These are phyloP conservation scores for Linnemannia zychae DNA, from an alignment of 192 early-diverging fungal species.

Conservation along the genomic window DNA sequence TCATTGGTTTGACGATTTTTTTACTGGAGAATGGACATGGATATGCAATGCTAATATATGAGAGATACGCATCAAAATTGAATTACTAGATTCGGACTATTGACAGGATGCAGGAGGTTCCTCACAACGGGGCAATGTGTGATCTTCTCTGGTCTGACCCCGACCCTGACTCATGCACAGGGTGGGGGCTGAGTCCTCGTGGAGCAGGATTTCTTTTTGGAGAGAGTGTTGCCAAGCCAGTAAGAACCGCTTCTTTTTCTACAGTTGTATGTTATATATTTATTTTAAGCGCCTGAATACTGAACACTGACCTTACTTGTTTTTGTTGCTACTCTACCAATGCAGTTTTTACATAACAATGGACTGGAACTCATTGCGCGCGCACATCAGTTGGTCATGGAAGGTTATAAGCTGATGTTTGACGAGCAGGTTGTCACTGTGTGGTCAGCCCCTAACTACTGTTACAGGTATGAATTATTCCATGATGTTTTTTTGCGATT, in stretches of 20 bases:
- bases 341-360: conserved; percentile 84
- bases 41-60: not conserved
- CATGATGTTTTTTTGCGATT: not conserved
- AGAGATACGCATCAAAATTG: not conserved
- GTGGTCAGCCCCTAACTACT: conserved; percentile 99
- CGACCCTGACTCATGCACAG: conserved; percentile 71
- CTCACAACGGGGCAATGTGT: conserved; percentile 98
- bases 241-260: conserved; percentile 39
- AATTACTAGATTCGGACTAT: conserved; percentile 82
- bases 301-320: conserved; percentile 8
- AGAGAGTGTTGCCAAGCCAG: conserved; percentile 85
- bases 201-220: conserved; percentile 99
- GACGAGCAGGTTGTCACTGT: conserved; percentile 96
- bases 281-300: no score
- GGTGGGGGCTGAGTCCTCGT: conserved; percentile 96
- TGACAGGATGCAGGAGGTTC: conserved; percentile 97
- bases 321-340: not conserved
- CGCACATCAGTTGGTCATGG: conserved; percentile 98
- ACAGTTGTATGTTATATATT: no score
- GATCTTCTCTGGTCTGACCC: conserved; percentile 99
- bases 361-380: conserved; percentile 91
- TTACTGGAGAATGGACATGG: not conserved
- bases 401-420: conserved; percentile 98
- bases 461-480: conserved; percentile 77
- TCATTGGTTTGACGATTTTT: not conserved